Percentiles rank a stretch among this genome's conserved stretches.
These are phyloP conservation scores for Boletus reticulatus DNA, from an alignment of 768 basidiomycete genomes.

Conservation along the genomic window DNA sequence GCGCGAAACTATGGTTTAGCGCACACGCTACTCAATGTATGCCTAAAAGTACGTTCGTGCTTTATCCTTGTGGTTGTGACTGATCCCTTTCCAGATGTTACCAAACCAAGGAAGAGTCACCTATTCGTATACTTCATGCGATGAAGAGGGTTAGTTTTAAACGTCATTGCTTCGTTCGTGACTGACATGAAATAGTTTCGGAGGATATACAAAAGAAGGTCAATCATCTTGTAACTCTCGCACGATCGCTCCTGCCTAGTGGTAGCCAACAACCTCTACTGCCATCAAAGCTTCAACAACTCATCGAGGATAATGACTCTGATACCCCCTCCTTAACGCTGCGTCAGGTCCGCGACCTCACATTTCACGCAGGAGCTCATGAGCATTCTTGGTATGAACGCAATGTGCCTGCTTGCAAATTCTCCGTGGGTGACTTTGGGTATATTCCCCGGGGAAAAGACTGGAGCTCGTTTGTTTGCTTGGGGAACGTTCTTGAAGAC, in stretches of 20 bases:
- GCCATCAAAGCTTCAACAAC: constrained; percentile 29
- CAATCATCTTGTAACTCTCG: constrained; percentile 41
- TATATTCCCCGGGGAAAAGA: constrained; percentile 37
- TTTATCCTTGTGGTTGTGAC: background rate
- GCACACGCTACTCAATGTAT: constrained; percentile 36
- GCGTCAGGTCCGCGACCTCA: constrained; percentile 38
- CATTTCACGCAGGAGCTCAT: constrained; percentile 34
- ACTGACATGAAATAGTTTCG: constrained; percentile 21
- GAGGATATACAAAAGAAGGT: constrained; percentile 38
- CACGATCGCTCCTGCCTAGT: constrained; percentile 38
- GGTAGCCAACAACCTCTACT: constrained; percentile 31
- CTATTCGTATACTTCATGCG: constrained; percentile 22
- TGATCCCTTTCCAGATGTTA: constrained; percentile 34
- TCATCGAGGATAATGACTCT: constrained; percentile 35
- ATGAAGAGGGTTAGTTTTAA: constrained; percentile 21
- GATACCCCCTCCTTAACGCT: constrained; percentile 31
- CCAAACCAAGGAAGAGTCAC: constrained; percentile 38
- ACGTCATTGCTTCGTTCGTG: background rate
- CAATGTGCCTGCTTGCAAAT: constrained; percentile 40
- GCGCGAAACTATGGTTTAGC: constrained; percentile 44
- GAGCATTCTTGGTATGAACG: constrained; percentile 42
- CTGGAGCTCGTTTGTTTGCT: constrained; percentile 38
- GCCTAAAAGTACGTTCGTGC: constrained; percentile 33
- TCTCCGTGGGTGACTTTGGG: constrained; percentile 44
- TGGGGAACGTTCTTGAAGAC: constrained; percentile 39